Evolutionary conservation across 345 rosid species (phyloP), one percentile per base, ranked within the genome.

Genomic region (Citrus glauca): DNA sequence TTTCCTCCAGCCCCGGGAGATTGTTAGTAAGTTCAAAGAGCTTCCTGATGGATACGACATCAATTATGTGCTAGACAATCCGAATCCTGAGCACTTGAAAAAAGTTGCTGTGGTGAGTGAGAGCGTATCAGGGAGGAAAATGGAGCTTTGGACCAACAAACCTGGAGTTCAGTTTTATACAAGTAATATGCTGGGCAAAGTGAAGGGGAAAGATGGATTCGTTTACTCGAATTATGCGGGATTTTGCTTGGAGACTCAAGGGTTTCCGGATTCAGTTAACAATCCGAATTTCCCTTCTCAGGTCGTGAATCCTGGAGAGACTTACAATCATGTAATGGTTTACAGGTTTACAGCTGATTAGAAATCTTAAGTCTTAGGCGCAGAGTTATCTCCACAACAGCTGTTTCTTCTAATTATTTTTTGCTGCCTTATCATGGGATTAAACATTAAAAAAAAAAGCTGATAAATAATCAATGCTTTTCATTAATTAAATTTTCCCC

Each of bases 221-320:
- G 86, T 89, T n/a, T 96, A 91, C 72, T 6, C 42, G 7, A 85
- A 84, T 37, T 77, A 88, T 69, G 97, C 83, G 0, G 98, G 90
- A 4, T 17, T 92, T 42, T 84, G 90, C 74, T 80, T 91, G 84
- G 92, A 94, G 91, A 92, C 97, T 59, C 98, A 88, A 76, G 98
- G 92, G 2, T 94, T 92, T 32, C 99, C 97, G 0, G 94, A 92
- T 81, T 81, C 97, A 0, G 98, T 96, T 24, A 91, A 96, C 75
- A 91, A 91, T 19, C 87, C 81, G 3, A 84, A 87, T 71, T 96
- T 96, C 62, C 99, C 97, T n/a, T 84, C 91, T 2, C 95, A 91
- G 88, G 85, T 90, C 76, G 88, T 96, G 55, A 75, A 81, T 45
- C 94, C 91, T 2, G 87, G 90, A 4, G 83, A 88, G 65, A 79